Evolutionary conservation across 1,284 basidiomycete species (phyloP).

Genomic region (Sporisorium iseilematis-ciliati): DNA sequence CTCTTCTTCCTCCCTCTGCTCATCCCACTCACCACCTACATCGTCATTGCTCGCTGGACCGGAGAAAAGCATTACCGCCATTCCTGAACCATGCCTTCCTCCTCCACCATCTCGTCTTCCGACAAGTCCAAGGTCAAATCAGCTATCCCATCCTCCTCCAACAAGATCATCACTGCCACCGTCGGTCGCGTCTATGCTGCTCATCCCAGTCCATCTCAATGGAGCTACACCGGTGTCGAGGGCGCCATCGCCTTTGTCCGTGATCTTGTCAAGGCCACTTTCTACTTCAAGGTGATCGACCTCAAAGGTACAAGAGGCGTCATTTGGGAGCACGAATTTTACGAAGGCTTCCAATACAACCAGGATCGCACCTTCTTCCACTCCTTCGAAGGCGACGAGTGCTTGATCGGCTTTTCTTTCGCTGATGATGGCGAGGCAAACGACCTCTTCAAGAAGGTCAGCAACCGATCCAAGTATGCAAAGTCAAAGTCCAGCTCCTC

Average conservation of each 20-base stretch:
- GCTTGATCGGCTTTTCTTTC: slow-evolving; percentile 91
- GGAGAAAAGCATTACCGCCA: slow-evolving; percentile 59
- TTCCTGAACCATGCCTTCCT: slow-evolving; percentile 61
- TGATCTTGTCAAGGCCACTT: slow-evolving; percentile 53
- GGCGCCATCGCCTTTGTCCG: slow-evolving; percentile 67
- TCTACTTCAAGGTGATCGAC: slow-evolving; percentile 64
- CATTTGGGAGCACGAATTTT: slow-evolving; percentile 94
- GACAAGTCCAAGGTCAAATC: slow-evolving; percentile 68
- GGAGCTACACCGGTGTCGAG: slow-evolving; percentile 65
- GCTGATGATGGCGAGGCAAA: slow-evolving; percentile 88
- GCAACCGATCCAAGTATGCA: slow-evolving; percentile 76
- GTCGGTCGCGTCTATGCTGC: slow-evolving; percentile 67
- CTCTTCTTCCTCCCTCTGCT: slow-evolving; percentile 59
- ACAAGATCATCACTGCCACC: slow-evolving; percentile 68
- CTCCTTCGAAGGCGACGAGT: slow-evolving; percentile 89
- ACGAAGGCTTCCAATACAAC: slow-evolving; percentile 84
- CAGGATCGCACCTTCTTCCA: slow-evolving; percentile 93
- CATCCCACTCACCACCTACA: slow-evolving; percentile 61
- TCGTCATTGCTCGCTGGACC: slow-evolving; percentile 66
- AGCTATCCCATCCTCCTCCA: slow-evolving; percentile 59
- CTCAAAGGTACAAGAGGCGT: slow-evolving; percentile 81
- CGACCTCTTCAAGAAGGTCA: slow-evolving; percentile 89
- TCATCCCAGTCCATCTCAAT: slow-evolving; percentile 47
- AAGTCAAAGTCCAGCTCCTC: slow-evolving; percentile 57
- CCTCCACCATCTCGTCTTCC: slow-evolving; percentile 62